phyloP scores from a whole-genome alignment of 169 alveolate species.

The Theileria annulata region DNA sequence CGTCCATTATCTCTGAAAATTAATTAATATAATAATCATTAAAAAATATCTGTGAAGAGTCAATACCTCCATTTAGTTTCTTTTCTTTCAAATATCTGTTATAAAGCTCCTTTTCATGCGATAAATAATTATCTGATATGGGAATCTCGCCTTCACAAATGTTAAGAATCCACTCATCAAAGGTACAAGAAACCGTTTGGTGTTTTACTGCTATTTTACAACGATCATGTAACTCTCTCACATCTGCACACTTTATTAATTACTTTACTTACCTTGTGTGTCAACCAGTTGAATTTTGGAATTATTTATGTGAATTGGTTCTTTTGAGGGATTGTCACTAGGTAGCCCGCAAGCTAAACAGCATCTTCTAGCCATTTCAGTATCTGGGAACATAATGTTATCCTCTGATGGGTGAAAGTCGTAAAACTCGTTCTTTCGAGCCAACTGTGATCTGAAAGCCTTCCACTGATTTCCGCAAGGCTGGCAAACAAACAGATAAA shows the following conservation, averaged over 20 bases:
- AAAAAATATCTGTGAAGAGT: neutral
- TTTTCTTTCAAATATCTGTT: conserved; percentile 29
- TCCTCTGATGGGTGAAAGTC: conserved; percentile 50
- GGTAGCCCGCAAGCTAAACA: conserved; percentile 67
- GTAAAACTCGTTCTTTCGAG: conserved; percentile 69
- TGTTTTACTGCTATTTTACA: conserved; percentile 58
- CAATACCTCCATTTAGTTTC: conserved; percentile 37
- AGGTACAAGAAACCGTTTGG: conserved; percentile 37
- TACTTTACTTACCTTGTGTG: conserved; percentile 11
- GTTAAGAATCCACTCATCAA: conserved; percentile 49
- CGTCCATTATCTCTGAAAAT: conserved; percentile 45
- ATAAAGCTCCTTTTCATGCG: conserved; percentile 55
- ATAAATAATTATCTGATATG: conserved; percentile 34
- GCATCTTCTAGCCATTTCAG: conserved; percentile 26
- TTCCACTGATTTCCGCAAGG: conserved; percentile 72
- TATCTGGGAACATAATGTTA: conserved; percentile 41
- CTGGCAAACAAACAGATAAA: conserved; percentile 71
- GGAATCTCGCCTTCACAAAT: conserved; percentile 61
- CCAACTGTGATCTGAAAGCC: conserved; percentile 77
- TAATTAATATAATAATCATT: neutral
- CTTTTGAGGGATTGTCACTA: conserved; percentile 7
- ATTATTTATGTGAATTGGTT: neutral
- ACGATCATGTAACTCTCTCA: conserved; percentile 54
- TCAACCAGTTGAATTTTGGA: conserved; percentile 26
- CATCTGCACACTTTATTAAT: neutral